Evolutionary conservation across 768 basidiomycete genomes (phyloP).

Genomic region (Amanita pallidorosea): DNA sequence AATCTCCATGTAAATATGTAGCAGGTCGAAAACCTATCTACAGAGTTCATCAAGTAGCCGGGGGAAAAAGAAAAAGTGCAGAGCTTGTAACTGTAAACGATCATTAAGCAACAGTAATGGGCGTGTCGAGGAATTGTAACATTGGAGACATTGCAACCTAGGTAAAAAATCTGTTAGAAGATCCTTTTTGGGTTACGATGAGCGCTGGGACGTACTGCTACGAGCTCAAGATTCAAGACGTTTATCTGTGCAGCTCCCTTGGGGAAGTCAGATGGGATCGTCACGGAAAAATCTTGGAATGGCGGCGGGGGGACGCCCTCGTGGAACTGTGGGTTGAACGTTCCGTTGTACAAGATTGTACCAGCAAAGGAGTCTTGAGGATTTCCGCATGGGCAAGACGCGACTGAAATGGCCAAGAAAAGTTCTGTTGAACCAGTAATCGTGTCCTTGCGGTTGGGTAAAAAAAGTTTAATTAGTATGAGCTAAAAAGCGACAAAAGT

Average conservation of each 20-base stretch:
- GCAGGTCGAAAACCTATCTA: too few species aligned
- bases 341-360: constrained; percentile 33
- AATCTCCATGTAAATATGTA: too few species aligned
- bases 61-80: too few species aligned
- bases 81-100: neutral
- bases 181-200: too few species aligned
- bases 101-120: neutral
- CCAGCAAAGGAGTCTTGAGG: constrained; percentile 21
- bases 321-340: constrained; percentile 21
- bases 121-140: neutral
- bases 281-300: constrained; percentile 34
- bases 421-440: constrained; percentile 32
- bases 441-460: constrained; percentile 17
- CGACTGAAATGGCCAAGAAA: constrained; percentile 32
- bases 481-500: neutral
- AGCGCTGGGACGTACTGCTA: constrained; percentile 24
- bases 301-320: constrained; percentile 19
- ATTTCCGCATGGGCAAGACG: constrained; percentile 21
- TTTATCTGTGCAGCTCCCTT: constrained; percentile 23
- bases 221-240: constrained; percentile 24
- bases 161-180: neutral
- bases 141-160: neutral
- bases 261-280: constrained; percentile 18
- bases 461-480: neutral
- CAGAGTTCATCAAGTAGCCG: neutral